phyloP scores from a whole-genome alignment of 441 rosid species.

The Macaranga tanarius region DNA sequence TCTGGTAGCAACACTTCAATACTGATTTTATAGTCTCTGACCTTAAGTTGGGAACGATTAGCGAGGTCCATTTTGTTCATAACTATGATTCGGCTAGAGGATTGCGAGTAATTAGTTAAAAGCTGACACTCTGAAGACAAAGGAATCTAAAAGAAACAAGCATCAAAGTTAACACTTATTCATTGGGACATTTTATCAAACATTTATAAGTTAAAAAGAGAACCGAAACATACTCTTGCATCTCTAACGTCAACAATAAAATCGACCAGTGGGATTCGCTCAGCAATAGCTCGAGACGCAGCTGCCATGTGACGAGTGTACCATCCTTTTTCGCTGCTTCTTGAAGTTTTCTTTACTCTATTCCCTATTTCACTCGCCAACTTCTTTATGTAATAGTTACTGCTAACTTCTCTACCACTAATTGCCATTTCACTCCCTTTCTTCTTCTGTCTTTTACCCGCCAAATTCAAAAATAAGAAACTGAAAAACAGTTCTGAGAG shows the following conservation, averaged over 20 bases:
- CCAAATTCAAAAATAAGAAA: not conserved
- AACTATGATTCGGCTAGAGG: conserved; percentile 43
- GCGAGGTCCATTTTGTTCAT: conserved; percentile 74
- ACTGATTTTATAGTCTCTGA: not conserved
- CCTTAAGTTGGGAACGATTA: conserved; percentile 43
- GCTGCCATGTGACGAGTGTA: conserved; percentile 65
- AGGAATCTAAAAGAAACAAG: conserved; percentile 39
- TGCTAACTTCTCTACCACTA: not conserved
- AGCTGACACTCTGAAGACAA: conserved; percentile 56
- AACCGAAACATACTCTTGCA: conserved; percentile 49
- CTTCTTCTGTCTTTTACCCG: not conserved
- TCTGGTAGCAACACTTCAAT: not conserved
- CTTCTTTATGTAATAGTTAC: conserved; percentile 10
- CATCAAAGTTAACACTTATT: not conserved
- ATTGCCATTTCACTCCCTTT: conserved; percentile 9
- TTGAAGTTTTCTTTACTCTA: conserved; percentile 36
- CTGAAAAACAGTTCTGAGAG: too few species aligned
- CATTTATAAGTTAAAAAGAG: not conserved
- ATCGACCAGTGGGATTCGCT: conserved; percentile 63
- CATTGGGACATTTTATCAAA: conserved; percentile 31
- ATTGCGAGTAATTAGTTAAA: conserved; percentile 28
- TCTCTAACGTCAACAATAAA: conserved; percentile 58
- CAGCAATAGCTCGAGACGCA: conserved; percentile 54
- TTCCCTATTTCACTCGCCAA: conserved; percentile 47
- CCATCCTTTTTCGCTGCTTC: conserved; percentile 48